Evolutionary conservation across 2,329 filamentous ascomycete genomes (phyloP).

Genomic region (Trichoderma aggressivum): DNA sequence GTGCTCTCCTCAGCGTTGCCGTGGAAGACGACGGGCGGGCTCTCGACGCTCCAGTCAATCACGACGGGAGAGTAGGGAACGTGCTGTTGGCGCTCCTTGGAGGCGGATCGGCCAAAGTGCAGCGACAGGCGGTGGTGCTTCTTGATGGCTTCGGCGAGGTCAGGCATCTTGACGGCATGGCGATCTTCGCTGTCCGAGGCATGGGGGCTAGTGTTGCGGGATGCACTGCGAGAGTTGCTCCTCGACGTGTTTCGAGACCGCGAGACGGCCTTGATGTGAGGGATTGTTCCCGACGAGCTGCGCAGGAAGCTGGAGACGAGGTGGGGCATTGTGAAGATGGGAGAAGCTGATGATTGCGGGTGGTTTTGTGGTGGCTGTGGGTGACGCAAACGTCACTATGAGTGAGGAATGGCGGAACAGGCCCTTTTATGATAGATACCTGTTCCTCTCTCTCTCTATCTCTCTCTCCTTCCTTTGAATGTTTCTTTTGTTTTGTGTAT

Average conservation of each 20-base stretch:
- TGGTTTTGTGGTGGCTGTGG: neutral
- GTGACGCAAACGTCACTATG: constrained; percentile 2
- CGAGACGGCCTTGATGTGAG: constrained; percentile 43
- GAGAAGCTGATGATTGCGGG: neutral
- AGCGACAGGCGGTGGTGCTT: constrained; percentile 43
- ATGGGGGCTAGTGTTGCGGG: constrained; percentile 34
- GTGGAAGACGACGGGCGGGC: constrained; percentile 81
- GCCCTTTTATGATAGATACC: neutral
- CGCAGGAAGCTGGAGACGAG: constrained; percentile 56
- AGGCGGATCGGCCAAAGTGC: constrained; percentile 33
- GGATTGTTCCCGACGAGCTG: constrained; percentile 53
- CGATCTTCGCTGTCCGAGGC: constrained; percentile 37
- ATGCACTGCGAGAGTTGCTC: constrained; percentile 26
- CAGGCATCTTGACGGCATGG: constrained; percentile 37
- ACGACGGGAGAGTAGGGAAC: constrained; percentile 33
- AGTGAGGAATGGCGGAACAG: neutral
- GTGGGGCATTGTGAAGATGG: constrained; percentile 49
- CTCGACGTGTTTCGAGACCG: constrained; percentile 33
- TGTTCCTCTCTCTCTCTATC: neutral
- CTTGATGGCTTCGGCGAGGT: constrained; percentile 38
- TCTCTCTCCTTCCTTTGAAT: neutral
- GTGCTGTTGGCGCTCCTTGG: constrained; percentile 42
- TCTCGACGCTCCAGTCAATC: constrained; percentile 68
- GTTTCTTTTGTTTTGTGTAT: neutral
- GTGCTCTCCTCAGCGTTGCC: constrained; percentile 71